These are phyloP conservation scores for Saccharomyces uvarum DNA, from an alignment of 1,139 yeast species.

Conservation along the genomic window DNA sequence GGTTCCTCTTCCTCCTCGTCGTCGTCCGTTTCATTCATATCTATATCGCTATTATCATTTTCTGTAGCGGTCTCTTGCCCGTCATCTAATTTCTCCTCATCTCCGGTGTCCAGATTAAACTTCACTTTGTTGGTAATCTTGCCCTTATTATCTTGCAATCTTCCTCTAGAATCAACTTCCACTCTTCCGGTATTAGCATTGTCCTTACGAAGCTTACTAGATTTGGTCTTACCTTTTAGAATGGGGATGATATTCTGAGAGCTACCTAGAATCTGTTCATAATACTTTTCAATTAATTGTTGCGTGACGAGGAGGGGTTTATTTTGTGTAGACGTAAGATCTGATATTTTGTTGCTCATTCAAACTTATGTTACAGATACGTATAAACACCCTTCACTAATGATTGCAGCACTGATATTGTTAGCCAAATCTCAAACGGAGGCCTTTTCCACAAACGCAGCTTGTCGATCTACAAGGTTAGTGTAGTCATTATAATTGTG, in stretches of 20 bases:
- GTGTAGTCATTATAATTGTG: not conserved
- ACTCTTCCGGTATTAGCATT: not conserved
- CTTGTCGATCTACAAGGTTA: not conserved
- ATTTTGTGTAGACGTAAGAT: not conserved
- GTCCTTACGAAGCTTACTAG: not conserved
- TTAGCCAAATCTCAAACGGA: not conserved
- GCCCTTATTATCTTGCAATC: not conserved
- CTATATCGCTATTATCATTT: not conserved
- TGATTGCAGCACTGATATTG: not conserved
- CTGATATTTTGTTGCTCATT: conserved; percentile 1
- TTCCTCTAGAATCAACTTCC: not conserved
- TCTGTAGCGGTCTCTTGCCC: not conserved
- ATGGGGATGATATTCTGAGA: not conserved
- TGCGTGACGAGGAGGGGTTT: conserved; percentile 12
- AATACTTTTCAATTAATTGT: conserved; percentile 15
- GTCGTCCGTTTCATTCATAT: not conserved
- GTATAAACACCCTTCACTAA: not conserved
- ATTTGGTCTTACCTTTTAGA: not conserved
- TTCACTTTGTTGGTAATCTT: not conserved
- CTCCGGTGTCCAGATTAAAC: not conserved
- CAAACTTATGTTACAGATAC: not conserved
- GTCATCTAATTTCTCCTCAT: not conserved
- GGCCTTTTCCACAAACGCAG: too few relatives aligned
- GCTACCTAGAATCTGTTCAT: conserved; percentile 10
- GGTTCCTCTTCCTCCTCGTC: not conserved